Percentiles rank a stretch among this genome's conserved stretches.
Evolutionary conservation across 2,329 filamentous ascomycete species (phyloP).

Genomic region (Claviceps digitariae): DNA sequence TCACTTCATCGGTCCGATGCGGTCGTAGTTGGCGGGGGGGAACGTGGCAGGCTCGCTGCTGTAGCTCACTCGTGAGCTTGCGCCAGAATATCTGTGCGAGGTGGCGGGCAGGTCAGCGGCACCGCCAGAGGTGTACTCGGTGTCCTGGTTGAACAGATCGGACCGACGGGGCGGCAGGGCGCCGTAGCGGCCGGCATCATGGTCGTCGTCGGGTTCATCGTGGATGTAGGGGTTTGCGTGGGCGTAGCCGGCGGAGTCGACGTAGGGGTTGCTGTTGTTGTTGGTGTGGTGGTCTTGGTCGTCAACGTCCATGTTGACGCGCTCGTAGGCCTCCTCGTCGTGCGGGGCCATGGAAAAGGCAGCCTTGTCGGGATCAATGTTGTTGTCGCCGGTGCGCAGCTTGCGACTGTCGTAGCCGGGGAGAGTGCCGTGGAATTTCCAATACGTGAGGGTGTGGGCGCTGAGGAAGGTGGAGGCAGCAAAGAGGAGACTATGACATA

Average conservation of each 20-base stretch:
- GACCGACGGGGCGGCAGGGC: slow-evolving; percentile 22
- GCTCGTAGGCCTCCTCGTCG: slow-evolving; percentile 52
- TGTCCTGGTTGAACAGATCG: slow-evolving; percentile 36
- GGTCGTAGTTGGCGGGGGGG: slow-evolving; percentile 44
- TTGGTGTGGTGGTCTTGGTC: slow-evolving; percentile 36
- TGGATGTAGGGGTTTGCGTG: slow-evolving; percentile 24
- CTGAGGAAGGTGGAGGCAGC: slow-evolving; percentile 39
- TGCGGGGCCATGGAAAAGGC: slow-evolving; percentile 56
- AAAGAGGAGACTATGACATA: slow-evolving; percentile 38
- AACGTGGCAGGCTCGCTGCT: slow-evolving; percentile 39
- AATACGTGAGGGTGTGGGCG: slow-evolving; percentile 47
- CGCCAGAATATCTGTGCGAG: slow-evolving; percentile 3
- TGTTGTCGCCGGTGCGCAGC: slow-evolving; percentile 27
- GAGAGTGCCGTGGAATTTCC: slow-evolving; percentile 45
- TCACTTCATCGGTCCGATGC: slow-evolving; percentile 24
- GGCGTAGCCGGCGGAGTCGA: slow-evolving; percentile 20
- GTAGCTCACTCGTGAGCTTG: slow-evolving; percentile 27
- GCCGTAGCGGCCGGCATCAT: slow-evolving; percentile 26
- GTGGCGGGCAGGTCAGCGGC: slow-evolving; percentile 14
- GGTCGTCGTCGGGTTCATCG: slow-evolving; percentile 26
- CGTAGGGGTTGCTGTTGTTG: slow-evolving; percentile 24
- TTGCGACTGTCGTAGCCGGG: slow-evolving; percentile 45
- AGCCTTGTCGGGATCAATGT: slow-evolving; percentile 56
- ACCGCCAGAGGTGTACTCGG: slow-evolving; percentile 29
- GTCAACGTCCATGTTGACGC: slow-evolving; percentile 42